Conservation (phyloP, 2,329 filamentous ascomycete genomes). For the Fusarium musae region DNA sequence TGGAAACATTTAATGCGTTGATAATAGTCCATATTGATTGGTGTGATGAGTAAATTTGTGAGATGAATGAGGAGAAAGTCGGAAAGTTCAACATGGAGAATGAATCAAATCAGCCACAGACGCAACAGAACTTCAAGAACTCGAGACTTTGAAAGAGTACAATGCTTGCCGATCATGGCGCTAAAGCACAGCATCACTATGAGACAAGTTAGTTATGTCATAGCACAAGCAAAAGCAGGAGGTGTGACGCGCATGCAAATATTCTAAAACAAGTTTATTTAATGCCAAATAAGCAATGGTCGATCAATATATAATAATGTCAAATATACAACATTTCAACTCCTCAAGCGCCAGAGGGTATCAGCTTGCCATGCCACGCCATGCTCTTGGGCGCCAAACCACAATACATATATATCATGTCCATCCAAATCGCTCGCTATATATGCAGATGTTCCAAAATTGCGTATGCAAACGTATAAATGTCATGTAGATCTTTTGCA, state of each 20-base stretch:
- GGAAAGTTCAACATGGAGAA: fast-evolving
- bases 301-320: not conserved
- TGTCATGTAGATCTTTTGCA: not conserved
- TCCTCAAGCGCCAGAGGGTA: slow-evolving; percentile 35
- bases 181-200: not conserved
- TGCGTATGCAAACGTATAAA: not conserved
- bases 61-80: not conserved
- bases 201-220: not conserved
- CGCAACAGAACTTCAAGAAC: not conserved
- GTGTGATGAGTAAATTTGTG: not conserved
- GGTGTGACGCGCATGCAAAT: no score
- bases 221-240: not conserved
- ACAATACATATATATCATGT: not conserved
- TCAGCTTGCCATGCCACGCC: slow-evolving; percentile 18
- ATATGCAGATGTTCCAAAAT: not conserved
- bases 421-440: slow-evolving; percentile 9
- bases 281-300: slow-evolving; percentile 5
- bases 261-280: not conserved
- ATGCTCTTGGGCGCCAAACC: not conserved
- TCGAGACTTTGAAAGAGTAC: not conserved
- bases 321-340: slow-evolving; percentile 1
- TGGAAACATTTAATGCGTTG: no score
- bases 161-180: not conserved
- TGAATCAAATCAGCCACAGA: not conserved
- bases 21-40: not conserved